phyloP scores from a whole-genome alignment of 73 alveolate species.

The Paramecium primaurelia region DNA sequence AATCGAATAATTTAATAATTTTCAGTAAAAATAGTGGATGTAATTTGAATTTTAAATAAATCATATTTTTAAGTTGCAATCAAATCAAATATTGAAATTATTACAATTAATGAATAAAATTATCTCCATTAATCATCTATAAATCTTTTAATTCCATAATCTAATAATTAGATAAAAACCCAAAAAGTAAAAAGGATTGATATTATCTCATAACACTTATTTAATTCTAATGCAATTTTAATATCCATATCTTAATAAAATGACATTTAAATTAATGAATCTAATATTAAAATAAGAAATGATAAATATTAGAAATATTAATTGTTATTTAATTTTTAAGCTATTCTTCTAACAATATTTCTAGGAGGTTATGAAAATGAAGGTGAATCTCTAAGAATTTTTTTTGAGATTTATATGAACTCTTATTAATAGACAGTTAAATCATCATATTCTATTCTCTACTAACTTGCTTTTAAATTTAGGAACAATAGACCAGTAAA shows the following conservation, averaged over 20 bases:
- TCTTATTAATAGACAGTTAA: not conserved
- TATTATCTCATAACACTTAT: not conserved
- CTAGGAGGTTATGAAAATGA: conserved; percentile 6
- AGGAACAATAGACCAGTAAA: conserved; percentile 4
- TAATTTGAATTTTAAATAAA: not conserved
- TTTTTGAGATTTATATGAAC: not conserved
- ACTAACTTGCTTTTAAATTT: not conserved
- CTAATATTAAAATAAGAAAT: not conserved
- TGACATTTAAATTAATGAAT: not conserved
- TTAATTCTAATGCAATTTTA: not conserved
- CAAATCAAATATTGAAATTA: not conserved
- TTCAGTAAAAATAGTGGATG: not conserved
- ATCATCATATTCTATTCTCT: not conserved
- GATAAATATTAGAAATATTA: not conserved
- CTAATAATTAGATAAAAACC: not conserved
- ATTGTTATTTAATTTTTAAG: not conserved
- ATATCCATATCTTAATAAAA: conserved; percentile 7
- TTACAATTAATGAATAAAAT: not conserved
- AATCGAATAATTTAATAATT: not conserved
- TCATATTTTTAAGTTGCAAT: not conserved
- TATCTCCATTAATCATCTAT: conserved; percentile 36
- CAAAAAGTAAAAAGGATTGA: not conserved
- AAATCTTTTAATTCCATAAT: not conserved
- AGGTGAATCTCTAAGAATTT: not conserved
- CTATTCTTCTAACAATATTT: not conserved